Base-by-base conservation (phyloP, 371 early-diverging fungal genomes). In the Actinomortierella wolfii region DNA sequence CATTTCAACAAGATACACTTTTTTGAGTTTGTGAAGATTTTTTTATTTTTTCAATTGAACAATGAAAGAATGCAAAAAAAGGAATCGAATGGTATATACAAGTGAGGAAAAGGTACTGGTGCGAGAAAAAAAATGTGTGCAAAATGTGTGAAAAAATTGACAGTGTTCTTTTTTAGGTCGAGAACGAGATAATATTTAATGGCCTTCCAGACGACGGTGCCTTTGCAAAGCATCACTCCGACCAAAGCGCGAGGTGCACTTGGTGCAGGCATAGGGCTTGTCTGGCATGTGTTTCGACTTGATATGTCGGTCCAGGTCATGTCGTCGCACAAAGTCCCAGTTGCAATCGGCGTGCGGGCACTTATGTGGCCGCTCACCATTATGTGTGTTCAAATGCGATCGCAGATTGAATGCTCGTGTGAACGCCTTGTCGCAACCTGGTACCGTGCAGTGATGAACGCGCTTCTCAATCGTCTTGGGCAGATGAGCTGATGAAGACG, bases 371-470 rank as follows among this genome's bases (percentile, higher is more conserved):
- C 84, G 81, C 66, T 90, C 91, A n/a, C 83, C 82, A 4, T 89
- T 89, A 69, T 91, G 93, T 7, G 83, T 89, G 57, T 88, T 83
- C 59, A 86, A 79, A 71, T 93, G 94, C 0, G 92, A 90, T 53
- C 89, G 89, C 13, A 95, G 79, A 59, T 94, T 93, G 46, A 92
- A 92, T 17, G 88, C 84, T 55, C 92, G 92, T 26, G 91, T 86
- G 63, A 93, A 93, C 8, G 88, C 79, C 71, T 90, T 90, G 52
- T 66, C 73, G 68, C 94, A 94, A 11, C 80, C 78, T 51, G 63
- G 65, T 41, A 78, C 76, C 25, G 79, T 78, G 62, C 81, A 83
- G 50, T 64, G 71, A 29, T 70, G 71, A 64, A 70, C 64, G 7
- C 71, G 59, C 56, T 70, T 70, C 55, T 70, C 71, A 20, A 70